Evolutionary conservation across 192 early-diverging fungal species (phyloP).

Genomic region (Backusella morwellensis): DNA sequence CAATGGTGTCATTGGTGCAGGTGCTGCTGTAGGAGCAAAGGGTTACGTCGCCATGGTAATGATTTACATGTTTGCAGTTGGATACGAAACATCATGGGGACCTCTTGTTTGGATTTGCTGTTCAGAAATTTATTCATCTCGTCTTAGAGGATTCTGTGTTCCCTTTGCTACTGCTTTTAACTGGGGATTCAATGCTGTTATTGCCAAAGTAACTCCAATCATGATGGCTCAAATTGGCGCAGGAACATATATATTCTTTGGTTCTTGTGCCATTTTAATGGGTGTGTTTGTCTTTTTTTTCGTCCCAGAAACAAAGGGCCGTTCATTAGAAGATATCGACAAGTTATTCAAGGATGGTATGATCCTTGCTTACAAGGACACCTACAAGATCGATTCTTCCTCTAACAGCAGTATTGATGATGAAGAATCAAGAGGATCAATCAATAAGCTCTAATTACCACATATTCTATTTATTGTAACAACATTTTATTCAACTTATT

Average conservation of each 20-base stretch:
- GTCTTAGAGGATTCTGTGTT: slow-evolving; percentile 62
- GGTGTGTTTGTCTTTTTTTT: slow-evolving; percentile 39
- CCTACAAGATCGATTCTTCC: not conserved
- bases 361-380: not conserved
- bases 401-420: not conserved
- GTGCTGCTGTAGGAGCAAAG: slow-evolving; percentile 13
- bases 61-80: slow-evolving; percentile 29
- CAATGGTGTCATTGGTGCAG: not conserved
- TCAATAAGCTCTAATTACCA: not conserved
- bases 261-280: slow-evolving; percentile 37
- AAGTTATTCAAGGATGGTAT: slow-evolving; percentile 23
- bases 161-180: slow-evolving; percentile 68
- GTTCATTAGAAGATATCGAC: slow-evolving; percentile 86
- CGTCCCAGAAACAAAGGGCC: slow-evolving; percentile 73
- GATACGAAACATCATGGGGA: slow-evolving; percentile 44
- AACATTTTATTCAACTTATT: not conserved
- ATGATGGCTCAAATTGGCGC: slow-evolving; percentile 20
- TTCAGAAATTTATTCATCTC: slow-evolving; percentile 76
- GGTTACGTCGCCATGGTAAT: slow-evolving; percentile 26
- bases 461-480: not conserved
- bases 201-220: slow-evolving; percentile 53
- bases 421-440: not conserved
- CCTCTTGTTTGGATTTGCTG: slow-evolving; percentile 74
- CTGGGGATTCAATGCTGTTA: slow-evolving; percentile 62
- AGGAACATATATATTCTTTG: slow-evolving; percentile 52